Evolutionary conservation across 805 yeast species (phyloP), one percentile per base, ranked within the genome.

Genomic region (Zygoascus tannicola): DNA sequence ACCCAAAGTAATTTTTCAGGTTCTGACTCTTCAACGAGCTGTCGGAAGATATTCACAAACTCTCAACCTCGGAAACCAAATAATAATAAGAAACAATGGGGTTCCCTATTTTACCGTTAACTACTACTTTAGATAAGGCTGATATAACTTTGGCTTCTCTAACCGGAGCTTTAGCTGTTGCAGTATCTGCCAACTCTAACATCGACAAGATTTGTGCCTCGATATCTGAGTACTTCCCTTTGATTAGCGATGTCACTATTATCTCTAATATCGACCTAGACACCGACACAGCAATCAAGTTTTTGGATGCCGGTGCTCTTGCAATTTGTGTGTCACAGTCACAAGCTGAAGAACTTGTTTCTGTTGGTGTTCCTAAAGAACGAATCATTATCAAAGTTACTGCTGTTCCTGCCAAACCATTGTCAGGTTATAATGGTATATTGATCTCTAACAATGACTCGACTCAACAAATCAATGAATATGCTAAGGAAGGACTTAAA

Each of bases 301-400:
- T 81, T 32, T 68, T 84, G 45, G 82, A 84, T 55, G 67, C 66
- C 41, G 92, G 92, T 38, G 74, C 79, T 12, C 56, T 63, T 21
- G 65, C 68, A 16, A 54, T 81, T 3, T 64, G 77, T 44, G 69
- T 73, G 22, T 40, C 60, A 3, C 54, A 49, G 5, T 40, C 51
- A 2, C 57, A 56, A 28, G 68, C 62, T 1, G 53, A 55, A 0
- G 63, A 56, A 32, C 57, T 73, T 19, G 52, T 65, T 14, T 64
- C 56, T 1, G 61, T 71, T 15, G 82, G 80, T 15, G 71, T 81
- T 33, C 81, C 85, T 33, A 56, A 60, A 8, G 55, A 62, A 4
- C 66, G 84, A 50, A 56, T 78, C 41, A 64, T 68, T 4, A 56
- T 69, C 21, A 33, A 32, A n/a, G 44, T 53, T 20, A 54, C 44